A percentile compares a stretch with the other conserved stretches of the same genome.
Conservation (phyloP, 768 basidiomycete species). For the Mrakia gelida region DNA sequence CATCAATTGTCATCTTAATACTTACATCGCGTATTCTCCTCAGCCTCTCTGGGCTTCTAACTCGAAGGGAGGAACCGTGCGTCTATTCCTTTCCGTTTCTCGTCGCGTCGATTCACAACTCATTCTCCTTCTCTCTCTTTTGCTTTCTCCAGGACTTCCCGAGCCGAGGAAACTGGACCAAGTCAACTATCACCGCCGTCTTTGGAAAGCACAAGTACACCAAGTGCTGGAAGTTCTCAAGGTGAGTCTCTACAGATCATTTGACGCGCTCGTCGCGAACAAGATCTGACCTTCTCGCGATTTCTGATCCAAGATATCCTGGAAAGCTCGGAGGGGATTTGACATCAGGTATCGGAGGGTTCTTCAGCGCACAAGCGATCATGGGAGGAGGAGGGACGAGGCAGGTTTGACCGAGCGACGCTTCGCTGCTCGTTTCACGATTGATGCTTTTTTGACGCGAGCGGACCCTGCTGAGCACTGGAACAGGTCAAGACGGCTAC, state of each 20-base stretch:
- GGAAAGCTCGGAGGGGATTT: neutral
- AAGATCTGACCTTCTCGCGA: no score
- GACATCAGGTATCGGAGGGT: neutral
- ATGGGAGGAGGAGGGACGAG: neutral
- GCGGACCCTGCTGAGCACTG: no score
- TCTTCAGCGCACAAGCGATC: neutral
- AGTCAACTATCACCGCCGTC: neutral
- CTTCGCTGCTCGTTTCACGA: no score
- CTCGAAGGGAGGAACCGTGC: neutral
- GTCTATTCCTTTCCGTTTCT: neutral
- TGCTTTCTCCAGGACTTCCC: neutral
- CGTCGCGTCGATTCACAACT: neutral
- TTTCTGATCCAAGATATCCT: neutral
- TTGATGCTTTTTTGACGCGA: no score
- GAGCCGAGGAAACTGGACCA: neutral
- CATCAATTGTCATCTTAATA: neutral
- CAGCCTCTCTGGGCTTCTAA: neutral
- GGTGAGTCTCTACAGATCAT: neutral
- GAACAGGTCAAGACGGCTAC: no score
- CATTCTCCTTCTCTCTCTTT: neutral
- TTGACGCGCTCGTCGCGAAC: neutral
- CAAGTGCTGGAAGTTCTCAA: neutral
- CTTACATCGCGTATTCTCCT: neutral
- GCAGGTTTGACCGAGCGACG: neutral
- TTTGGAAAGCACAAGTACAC: neutral